phyloP scores from a whole-genome alignment of 2,329 filamentous ascomycete genomes.

The Arthrobotrys entomopaga region DNA sequence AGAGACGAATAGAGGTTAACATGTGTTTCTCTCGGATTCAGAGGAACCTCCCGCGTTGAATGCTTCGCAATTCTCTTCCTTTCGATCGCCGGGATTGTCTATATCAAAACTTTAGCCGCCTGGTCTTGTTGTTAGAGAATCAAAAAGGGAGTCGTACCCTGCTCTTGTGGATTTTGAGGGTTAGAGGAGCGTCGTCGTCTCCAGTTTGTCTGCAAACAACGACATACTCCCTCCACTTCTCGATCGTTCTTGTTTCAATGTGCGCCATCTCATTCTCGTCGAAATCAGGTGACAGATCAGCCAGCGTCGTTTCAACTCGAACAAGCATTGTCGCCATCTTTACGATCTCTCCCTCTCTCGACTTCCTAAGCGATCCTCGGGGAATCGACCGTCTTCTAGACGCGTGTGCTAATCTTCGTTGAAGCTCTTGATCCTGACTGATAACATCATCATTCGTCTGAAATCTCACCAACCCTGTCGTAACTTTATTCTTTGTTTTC shows the following conservation, averaged over 20 bases:
- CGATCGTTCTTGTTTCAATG: slow-evolving; percentile 69
- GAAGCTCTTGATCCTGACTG: slow-evolving; percentile 62
- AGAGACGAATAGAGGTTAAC: slow-evolving; percentile 74
- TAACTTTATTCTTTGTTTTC: slow-evolving; percentile 56
- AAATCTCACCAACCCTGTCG: slow-evolving; percentile 63
- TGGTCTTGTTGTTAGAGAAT: background rate
- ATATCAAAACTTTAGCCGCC: slow-evolving; percentile 8
- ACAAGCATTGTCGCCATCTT: slow-evolving; percentile 77
- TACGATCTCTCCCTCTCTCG: slow-evolving; percentile 70
- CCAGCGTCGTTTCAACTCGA: slow-evolving; percentile 68
- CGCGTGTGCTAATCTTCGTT: slow-evolving; percentile 61
- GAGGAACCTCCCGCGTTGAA: slow-evolving; percentile 69
- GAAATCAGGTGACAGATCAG: slow-evolving; percentile 70
- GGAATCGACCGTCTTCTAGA: slow-evolving; percentile 60
- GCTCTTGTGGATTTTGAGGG: slow-evolving; percentile 71
- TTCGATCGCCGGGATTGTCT: slow-evolving; percentile 69
- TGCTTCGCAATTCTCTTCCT: slow-evolving; percentile 67
- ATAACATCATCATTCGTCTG: slow-evolving; percentile 64
- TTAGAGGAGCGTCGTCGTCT: slow-evolving; percentile 68
- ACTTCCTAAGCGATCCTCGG: slow-evolving; percentile 51
- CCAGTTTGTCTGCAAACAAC: slow-evolving; percentile 71
- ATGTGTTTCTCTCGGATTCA: slow-evolving; percentile 67
- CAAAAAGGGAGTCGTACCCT: slow-evolving; percentile 63
- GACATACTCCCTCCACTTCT: slow-evolving; percentile 74
- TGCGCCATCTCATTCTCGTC: slow-evolving; percentile 72